Evolutionary conservation across 2,329 filamentous ascomycete species (phyloP).

Genomic region (Tolypocladium tundrense): DNA sequence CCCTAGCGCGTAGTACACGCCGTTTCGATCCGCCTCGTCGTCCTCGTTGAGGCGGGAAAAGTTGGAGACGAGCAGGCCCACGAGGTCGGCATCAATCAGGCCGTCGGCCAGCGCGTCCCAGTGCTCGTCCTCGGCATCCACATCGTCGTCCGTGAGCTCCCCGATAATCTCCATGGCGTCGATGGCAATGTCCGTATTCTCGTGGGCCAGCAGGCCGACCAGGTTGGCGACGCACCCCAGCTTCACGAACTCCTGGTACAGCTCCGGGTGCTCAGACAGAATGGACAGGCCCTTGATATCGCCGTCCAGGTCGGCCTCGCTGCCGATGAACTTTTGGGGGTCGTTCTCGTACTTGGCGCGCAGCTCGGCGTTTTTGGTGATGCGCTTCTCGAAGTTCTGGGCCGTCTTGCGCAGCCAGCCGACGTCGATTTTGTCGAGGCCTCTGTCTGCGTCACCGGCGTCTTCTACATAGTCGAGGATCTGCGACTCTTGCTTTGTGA

Average conservation of each 20-base stretch:
- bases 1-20: slow-evolving; percentile 75
- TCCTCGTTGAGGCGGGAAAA: slow-evolving; percentile 70
- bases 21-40: slow-evolving; percentile 62
- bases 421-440: slow-evolving; percentile 67
- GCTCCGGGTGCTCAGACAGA: slow-evolving; percentile 72
- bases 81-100: slow-evolving; percentile 56
- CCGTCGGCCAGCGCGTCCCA: slow-evolving; percentile 69
- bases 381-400: slow-evolving; percentile 79
- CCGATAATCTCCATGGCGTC: slow-evolving; percentile 80
- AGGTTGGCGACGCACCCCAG: slow-evolving; percentile 64
- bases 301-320: slow-evolving; percentile 80
- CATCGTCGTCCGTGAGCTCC: slow-evolving; percentile 90
- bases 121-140: slow-evolving; percentile 66
- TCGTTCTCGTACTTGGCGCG: slow-evolving; percentile 75
- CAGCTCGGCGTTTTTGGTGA: slow-evolving; percentile 82
- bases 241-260: slow-evolving; percentile 72
- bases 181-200: slow-evolving; percentile 95
- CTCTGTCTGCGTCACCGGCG: slow-evolving; percentile 21
- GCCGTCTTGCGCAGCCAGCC: slow-evolving; percentile 76
- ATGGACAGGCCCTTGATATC: slow-evolving; percentile 82
- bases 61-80: slow-evolving; percentile 67
- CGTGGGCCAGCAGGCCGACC: slow-evolving; percentile 76
- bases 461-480: slow-evolving; percentile 80
- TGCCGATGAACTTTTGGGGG: slow-evolving; percentile 72
- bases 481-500: slow-evolving; percentile 69